Conservation (phyloP, 1,284 basidiomycete genomes). For the Pseudozyma sp. region DNA sequence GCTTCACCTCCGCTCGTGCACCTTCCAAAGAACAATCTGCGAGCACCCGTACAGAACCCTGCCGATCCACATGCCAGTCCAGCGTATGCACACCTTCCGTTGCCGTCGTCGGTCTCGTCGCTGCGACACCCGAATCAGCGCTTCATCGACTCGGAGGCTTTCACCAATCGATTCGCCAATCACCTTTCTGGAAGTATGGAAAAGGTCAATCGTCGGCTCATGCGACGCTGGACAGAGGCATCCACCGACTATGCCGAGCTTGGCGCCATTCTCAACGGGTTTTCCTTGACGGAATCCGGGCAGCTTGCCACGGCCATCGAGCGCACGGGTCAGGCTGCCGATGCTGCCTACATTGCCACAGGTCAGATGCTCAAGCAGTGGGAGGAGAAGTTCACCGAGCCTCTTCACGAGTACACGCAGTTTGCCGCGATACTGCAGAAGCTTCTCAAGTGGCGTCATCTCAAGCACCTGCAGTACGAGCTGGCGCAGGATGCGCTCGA, state of each 20-base stretch:
- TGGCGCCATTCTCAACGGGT: slow-evolving; percentile 93
- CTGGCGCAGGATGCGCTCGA: slow-evolving; percentile 93
- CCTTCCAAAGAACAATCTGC: slow-evolving; percentile 93
- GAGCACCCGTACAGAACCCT: slow-evolving; percentile 93
- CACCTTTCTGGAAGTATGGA: slow-evolving; percentile 93
- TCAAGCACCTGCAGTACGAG: slow-evolving; percentile 98
- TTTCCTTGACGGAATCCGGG: slow-evolving; percentile 85
- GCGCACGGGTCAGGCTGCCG: slow-evolving; percentile 93
- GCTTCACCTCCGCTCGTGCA: slow-evolving; percentile 81
- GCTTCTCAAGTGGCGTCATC: slow-evolving; percentile 91
- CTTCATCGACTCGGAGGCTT: slow-evolving; percentile 94
- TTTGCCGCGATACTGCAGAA: slow-evolving; percentile 95
- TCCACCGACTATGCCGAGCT: slow-evolving; percentile 93
- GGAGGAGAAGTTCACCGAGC: slow-evolving; percentile 88
- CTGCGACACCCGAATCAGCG: slow-evolving; percentile 70
- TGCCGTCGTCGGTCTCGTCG: slow-evolving; percentile 74
- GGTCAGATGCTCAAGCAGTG: slow-evolving; percentile 71
- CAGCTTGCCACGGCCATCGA: slow-evolving; percentile 83
- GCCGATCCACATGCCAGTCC: slow-evolving; percentile 80
- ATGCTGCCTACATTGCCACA: slow-evolving; percentile 92
- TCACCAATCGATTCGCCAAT: slow-evolving; percentile 93
- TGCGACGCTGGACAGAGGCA: slow-evolving; percentile 94
- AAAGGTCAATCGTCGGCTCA: slow-evolving; percentile 88
- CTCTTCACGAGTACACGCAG: slow-evolving; percentile 93
- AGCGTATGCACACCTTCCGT: slow-evolving; percentile 86